phyloP scores from a whole-genome alignment of 208 protist genomes.

The Trypanosoma grayi region DNA sequence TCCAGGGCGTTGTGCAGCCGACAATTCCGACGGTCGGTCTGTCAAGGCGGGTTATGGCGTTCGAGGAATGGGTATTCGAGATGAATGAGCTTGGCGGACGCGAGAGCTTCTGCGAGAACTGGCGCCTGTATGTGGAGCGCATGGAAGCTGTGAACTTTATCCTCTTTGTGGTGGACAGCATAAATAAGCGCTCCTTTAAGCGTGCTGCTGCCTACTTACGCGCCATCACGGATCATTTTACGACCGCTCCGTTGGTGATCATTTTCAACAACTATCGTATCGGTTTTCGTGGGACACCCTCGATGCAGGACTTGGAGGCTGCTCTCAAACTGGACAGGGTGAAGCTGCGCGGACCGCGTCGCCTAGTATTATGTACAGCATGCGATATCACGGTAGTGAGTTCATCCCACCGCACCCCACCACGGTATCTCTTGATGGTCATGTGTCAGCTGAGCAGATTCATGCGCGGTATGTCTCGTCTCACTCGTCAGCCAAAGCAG shows the following conservation, averaged over 20 bases:
- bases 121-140: slow-evolving; percentile 66
- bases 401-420: slow-evolving; percentile 39
- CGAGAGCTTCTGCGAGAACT: slow-evolving; percentile 81
- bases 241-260: slow-evolving; percentile 54
- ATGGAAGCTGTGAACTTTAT: slow-evolving; percentile 72
- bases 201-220: slow-evolving; percentile 62
- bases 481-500: not conserved
- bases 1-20: slow-evolving; percentile 54
- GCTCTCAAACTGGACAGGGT: slow-evolving; percentile 49
- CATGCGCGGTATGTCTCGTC: slow-evolving; percentile 25
- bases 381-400: slow-evolving; percentile 75
- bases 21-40: slow-evolving; percentile 82
- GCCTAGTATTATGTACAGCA: slow-evolving; percentile 51
- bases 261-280: slow-evolving; percentile 84
- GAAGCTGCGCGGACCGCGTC: slow-evolving; percentile 25
- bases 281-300: slow-evolving; percentile 27
- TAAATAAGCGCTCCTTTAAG: slow-evolving; percentile 33
- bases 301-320: slow-evolving; percentile 36
- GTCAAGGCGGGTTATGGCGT: slow-evolving; percentile 63
- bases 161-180: slow-evolving; percentile 73
- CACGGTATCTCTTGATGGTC: slow-evolving; percentile 32
- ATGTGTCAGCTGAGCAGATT: slow-evolving; percentile 45
- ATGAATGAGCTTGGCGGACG: slow-evolving; percentile 82
- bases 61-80: slow-evolving; percentile 81
- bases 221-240: slow-evolving; percentile 50